These are phyloP conservation scores for Medicago truncatula DNA, from an alignment of 306 rosid genomes.

Conservation along the genomic window MtrunA17r5.0-ANR NC_053046.1:16849001-16849500, in stretches of 20 bases:
- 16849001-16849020: slow-evolving; percentile 28
- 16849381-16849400: slow-evolving; percentile 63
- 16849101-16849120: slow-evolving; percentile 78
- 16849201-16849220: slow-evolving; percentile 58
- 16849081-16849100: slow-evolving; percentile 75
- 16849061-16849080: slow-evolving; percentile 88
- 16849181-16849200: slow-evolving; percentile 27
- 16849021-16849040: neutral
- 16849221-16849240: slow-evolving; percentile 73
- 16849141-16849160: slow-evolving; percentile 12
- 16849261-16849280: slow-evolving; percentile 77
- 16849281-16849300: slow-evolving; percentile 58
- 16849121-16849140: slow-evolving; percentile 12
- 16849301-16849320: slow-evolving; percentile 10
- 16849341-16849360: neutral
- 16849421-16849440: slow-evolving; percentile 59
- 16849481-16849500: neutral
- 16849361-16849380: slow-evolving; percentile 14
- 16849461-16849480: slow-evolving; percentile 73
- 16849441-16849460: slow-evolving; percentile 69
- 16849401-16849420: slow-evolving; percentile 74
- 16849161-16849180: slow-evolving; percentile 1
- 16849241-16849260: slow-evolving; percentile 49
- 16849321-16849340: slow-evolving; percentile 12
- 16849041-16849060: slow-evolving; percentile 99